phyloP scores from a whole-genome alignment of 2,329 filamentous ascomycete genomes.

The Hypoxylon sp. region DNA sequence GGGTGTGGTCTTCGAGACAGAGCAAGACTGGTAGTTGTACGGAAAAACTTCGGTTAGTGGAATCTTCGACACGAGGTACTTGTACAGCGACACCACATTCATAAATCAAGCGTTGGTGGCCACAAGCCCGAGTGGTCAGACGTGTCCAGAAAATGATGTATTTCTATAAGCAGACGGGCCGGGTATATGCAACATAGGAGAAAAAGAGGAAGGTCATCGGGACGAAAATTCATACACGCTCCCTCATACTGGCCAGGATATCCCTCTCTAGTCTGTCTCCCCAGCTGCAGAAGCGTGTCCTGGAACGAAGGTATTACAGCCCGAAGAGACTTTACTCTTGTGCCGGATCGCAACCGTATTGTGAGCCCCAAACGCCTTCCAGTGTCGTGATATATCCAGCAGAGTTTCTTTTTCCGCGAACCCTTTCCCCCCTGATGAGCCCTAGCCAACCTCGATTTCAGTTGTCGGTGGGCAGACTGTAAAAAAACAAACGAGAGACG shows the following conservation, averaged over 20 bases:
- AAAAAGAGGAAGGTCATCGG: conserved; percentile 25
- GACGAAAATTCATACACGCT: conserved; percentile 29
- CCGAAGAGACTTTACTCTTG: conserved; percentile 1
- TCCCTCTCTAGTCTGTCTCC: conserved; percentile 13
- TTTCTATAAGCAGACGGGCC: conserved; percentile 23
- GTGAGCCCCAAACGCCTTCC: conserved; percentile 26
- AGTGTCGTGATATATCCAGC: conserved; percentile 32
- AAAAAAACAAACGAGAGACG: conserved; percentile 13
- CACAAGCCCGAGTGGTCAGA: no score
- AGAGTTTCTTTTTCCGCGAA: conserved; percentile 13
- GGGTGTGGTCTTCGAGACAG: no score
- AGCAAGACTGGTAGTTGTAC: no score
- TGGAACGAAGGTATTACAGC: conserved; percentile 17
- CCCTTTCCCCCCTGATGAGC: conserved; percentile 19
- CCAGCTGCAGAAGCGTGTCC: conserved; percentile 5
- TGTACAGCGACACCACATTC: no score
- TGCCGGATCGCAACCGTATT: conserved; percentile 6
- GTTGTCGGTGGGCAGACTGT: conserved; percentile 12
- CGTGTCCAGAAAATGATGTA: no score
- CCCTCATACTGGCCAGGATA: conserved; percentile 20
- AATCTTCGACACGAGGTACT: no score
- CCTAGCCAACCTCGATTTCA: conserved; percentile 13
- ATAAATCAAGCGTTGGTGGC: no score
- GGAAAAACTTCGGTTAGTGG: no score
- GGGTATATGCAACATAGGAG: conserved; percentile 35